Evolutionary conservation across 352 stramenopile genomes (phyloP), one percentile per base, ranked within the genome.

Genomic region (Phytophthora crassamura): DNA sequence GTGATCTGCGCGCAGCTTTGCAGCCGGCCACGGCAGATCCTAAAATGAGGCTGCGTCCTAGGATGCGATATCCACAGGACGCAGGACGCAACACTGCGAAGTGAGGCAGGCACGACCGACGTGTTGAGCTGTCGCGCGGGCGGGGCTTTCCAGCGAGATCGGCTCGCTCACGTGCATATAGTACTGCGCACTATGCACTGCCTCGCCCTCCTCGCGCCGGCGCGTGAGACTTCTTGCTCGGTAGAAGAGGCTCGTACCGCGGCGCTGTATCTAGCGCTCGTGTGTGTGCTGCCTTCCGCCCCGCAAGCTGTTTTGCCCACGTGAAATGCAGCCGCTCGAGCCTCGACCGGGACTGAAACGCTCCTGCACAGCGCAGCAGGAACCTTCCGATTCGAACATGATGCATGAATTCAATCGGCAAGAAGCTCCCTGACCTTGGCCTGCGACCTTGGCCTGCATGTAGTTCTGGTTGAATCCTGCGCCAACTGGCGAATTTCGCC

Each of bases 81-180:
- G 22, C 22, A 28, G 22, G 22, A 28, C 22, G 22, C 67, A 64
- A 72, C 55, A 18, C 36, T 32, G 43, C 61, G 39, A 72, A 68
- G 61, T 58, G 62, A 67, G 48, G 36, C 20, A 72, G 49, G 60
- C 55, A 69, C 65, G 65, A 66, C 65, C 39, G 45, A 47, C 42
- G 50, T 52, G 67, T 75, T 43, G 67, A 72, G 67, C 61, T 64
- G 67, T 75, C 61, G 67, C 55, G 67, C 45, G 50, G n/a, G n/a
- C n/a, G 46, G 46, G 64, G 28, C 55, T 67, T 72, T 70, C 64
- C 58, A 51, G 30, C 12, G 47, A 70, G 67, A 73, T 77, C 55
- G 46, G 64, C 10, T 25, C 38, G 7, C 53, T 14, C 36, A 50
- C 20, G 51, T 66, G 47, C 67, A 67, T 54, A 54, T n/a, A n/a